Conservation (phyloP, 2,329 filamentous ascomycete genomes). For the Orbilia blumenaviensis region DNA sequence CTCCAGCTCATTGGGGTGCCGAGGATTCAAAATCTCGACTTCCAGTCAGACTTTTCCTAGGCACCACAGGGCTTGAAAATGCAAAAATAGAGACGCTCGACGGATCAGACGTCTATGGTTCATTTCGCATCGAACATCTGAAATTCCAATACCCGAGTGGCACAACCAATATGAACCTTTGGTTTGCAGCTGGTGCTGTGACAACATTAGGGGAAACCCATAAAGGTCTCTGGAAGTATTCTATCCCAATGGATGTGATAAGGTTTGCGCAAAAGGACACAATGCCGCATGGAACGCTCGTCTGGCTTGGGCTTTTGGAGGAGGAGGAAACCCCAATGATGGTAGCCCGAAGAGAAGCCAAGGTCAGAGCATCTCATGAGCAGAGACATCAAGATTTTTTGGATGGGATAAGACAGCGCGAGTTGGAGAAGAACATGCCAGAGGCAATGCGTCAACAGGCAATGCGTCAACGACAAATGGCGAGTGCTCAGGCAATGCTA, state of each 20-base stretch:
- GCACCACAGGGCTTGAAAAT: conserved; percentile 37
- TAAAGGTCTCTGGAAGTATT: conserved; percentile 71
- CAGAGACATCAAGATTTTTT: conserved; percentile 61
- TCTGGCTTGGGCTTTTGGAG: conserved; percentile 66
- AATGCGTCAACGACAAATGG: conserved; percentile 60
- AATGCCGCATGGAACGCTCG: conserved; percentile 70
- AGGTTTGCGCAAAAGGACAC: conserved; percentile 66
- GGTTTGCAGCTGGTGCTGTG: conserved; percentile 67
- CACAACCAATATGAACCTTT: conserved; percentile 62
- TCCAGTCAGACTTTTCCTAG: conserved; percentile 42
- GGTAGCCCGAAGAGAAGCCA: conserved; percentile 62
- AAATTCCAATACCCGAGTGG: conserved; percentile 53
- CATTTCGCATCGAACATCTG: conserved; percentile 61
- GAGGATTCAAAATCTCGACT: conserved; percentile 26
- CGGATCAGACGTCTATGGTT: conserved; percentile 60
- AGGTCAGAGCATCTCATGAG: conserved; percentile 60
- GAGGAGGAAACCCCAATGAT: conserved; percentile 67
- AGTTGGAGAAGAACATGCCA: conserved; percentile 64
- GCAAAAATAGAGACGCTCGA: conserved; percentile 46
- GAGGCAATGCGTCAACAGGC: conserved; percentile 63
- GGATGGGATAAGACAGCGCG: conserved; percentile 63
- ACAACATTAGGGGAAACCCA: conserved; percentile 68
- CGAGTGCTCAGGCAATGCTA: conserved; percentile 36
- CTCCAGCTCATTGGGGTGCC: conserved; percentile 33
- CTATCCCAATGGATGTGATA: conserved; percentile 67